Percentiles rank a stretch among this genome's conserved stretches.
Conservation (phyloP, 2,329 filamentous ascomycete genomes). For the Diplodia sapinea region DNA sequence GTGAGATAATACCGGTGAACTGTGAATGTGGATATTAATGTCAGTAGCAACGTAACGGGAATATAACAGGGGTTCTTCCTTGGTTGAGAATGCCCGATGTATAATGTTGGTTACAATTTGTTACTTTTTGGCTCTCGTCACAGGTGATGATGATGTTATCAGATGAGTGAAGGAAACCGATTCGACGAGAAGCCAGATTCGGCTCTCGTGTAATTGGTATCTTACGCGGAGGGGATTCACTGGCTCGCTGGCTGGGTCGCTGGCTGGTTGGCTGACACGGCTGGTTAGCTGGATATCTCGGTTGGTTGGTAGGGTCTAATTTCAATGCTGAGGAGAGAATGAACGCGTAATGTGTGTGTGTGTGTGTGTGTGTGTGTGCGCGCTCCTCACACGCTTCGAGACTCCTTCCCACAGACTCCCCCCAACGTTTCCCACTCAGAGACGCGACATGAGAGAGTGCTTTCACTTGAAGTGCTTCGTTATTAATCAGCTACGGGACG, state of each 20-base stretch:
- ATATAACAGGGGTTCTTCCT: background rate
- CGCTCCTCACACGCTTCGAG: background rate
- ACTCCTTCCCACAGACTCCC: too few relatives aligned
- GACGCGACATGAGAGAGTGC: background rate
- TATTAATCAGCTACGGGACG: background rate
- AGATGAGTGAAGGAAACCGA: background rate
- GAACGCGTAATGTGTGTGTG: conserved; percentile 1
- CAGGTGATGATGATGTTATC: background rate
- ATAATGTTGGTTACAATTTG: background rate
- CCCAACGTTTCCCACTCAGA: background rate
- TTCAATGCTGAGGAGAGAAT: background rate
- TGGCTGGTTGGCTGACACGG: background rate
- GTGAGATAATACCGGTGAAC: too few relatives aligned
- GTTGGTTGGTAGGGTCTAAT: background rate
- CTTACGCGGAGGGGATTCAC: background rate
- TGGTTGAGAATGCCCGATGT: background rate
- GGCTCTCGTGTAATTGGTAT: background rate
- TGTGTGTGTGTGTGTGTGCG: background rate
- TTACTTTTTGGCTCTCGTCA: background rate
- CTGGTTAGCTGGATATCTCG: too few relatives aligned
- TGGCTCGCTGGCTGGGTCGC: background rate
- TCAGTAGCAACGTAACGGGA: background rate
- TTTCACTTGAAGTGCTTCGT: background rate
- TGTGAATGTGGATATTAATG: background rate
- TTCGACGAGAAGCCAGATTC: background rate